Evolutionary conservation across 2,329 filamentous ascomycete genomes (phyloP).

Genomic region (Claviceps maximensis): DNA sequence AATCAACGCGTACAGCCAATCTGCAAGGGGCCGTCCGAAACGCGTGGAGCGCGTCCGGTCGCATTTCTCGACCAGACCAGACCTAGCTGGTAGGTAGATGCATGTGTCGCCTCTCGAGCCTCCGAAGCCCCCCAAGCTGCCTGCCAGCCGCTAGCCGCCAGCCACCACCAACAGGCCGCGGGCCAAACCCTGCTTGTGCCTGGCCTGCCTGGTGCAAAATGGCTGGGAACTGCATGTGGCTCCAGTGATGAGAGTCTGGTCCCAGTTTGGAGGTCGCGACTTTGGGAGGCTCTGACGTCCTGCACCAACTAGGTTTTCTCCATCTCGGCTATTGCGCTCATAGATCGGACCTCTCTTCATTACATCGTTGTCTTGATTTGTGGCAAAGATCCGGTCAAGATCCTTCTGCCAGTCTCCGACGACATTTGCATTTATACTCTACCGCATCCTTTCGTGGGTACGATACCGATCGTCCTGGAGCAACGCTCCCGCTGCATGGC

Average conservation of each 20-base stretch:
- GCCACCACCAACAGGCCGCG: background rate
- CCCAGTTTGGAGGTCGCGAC: background rate
- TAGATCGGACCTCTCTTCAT: background rate
- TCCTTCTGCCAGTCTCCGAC: background rate
- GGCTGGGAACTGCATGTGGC: background rate
- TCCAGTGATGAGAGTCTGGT: no score
- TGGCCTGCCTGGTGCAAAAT: background rate
- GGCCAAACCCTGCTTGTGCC: background rate
- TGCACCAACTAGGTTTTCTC: background rate
- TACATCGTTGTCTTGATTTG: background rate
- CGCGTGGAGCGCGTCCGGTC: conserved; percentile 8
- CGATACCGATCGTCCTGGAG: background rate
- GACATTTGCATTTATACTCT: background rate
- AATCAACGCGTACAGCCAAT: conserved; percentile 1
- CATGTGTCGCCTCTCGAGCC: no score
- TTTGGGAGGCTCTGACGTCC: background rate
- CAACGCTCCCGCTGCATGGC: conserved; percentile 2
- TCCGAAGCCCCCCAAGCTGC: background rate
- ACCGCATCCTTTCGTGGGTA: background rate
- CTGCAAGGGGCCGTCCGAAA: background rate
- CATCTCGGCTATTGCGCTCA: background rate
- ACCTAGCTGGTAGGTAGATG: no score
- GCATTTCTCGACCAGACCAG: no score
- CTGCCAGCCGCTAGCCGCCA: background rate
- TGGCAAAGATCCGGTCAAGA: background rate